Conservation (phyloP, 179 eudicot genomes). For the Corrigiola litoralis region DNA sequence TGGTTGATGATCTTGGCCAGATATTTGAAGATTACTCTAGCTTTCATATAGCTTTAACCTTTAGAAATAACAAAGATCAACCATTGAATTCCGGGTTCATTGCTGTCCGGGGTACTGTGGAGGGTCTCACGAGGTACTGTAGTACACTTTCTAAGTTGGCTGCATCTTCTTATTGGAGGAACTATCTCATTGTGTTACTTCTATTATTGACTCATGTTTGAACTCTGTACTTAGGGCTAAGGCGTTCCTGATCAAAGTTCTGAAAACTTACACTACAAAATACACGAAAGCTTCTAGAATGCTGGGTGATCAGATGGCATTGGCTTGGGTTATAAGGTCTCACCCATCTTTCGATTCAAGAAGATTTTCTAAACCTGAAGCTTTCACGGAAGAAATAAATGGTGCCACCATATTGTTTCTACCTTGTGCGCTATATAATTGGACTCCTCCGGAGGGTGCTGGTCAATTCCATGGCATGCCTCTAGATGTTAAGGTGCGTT, state of each 20-base stretch:
- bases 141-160: not conserved
- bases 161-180: not conserved
- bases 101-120: conserved; percentile 81
- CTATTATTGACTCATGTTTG: not conserved
- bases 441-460: conserved; percentile 99
- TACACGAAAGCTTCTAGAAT: conserved; percentile 90
- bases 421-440: conserved; percentile 79
- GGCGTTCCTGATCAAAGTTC: conserved; percentile 65
- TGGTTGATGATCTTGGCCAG: conserved; percentile 70
- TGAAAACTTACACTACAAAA: conserved; percentile 57
- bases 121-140: conserved; percentile 64
- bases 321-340: conserved; percentile 85
- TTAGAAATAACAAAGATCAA: conserved; percentile 91
- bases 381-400: conserved; percentile 50
- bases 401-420: conserved; percentile 72
- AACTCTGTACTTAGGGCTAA: conserved; percentile 45
- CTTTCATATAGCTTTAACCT: conserved; percentile 85
- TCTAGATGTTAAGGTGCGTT: conserved; percentile 80
- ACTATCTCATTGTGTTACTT: not conserved
- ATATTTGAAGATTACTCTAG: conserved; percentile 48
- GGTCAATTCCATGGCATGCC: conserved; percentile 99
- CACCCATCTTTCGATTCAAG: conserved; percentile 53
- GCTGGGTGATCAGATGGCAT: conserved; percentile 95
- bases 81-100: conserved; percentile 92
- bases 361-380: conserved; percentile 52